Base-by-base conservation (phyloP, 768 basidiomycete species). In the Russula ochroleuca region DNA sequence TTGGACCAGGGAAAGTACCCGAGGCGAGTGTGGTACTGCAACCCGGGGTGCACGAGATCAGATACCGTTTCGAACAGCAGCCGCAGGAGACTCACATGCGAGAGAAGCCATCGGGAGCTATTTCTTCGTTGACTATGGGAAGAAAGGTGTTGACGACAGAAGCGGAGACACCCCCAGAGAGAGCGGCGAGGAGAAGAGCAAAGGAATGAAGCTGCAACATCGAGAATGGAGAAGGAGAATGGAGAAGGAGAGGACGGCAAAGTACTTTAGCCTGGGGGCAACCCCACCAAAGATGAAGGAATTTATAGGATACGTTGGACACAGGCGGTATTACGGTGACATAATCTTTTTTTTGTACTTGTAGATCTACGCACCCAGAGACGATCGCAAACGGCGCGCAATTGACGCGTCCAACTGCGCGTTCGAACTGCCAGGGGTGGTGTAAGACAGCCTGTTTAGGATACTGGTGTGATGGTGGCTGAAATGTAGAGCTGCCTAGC, bases 71-170 rank as follows among this genome's bases (percentile, higher is more conserved):
- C 14, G 0, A 35, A 37, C 5, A 35, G 17, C 45, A 25, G 9
- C 19, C 2, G 19, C 2, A 11, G 25, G 25, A 23, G 14, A 54
- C 53, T 47, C 49, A 66, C 65, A 40, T 9, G 33, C 72, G 71
- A 48, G 17, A 23, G 54, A 57, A 70, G 0, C 72, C 72, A 61
- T 73, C 72, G 0, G 69, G 72, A 14, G 65, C 38, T 57, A 72
- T 50, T n/a, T 63, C 21, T 9, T 25, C 28, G 54, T 71, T 70
- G 48, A 45, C 48, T 57, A 73, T 67, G 23, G 23, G 17, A n/a
- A 73, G 59, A 35, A 63, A 48, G 5, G 69, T 62, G 37, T 14
- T 70, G 71, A 19, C 72, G 3, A 72, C 63, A 10, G 64, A 53
- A 19, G 65, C 69, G 7, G 58, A 59, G 14, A 35, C 41, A 19